Evolutionary conservation across 495 filamentous ascomycete genomes (phyloP).

Genomic region (Parathielavia appendiculata): DNA sequence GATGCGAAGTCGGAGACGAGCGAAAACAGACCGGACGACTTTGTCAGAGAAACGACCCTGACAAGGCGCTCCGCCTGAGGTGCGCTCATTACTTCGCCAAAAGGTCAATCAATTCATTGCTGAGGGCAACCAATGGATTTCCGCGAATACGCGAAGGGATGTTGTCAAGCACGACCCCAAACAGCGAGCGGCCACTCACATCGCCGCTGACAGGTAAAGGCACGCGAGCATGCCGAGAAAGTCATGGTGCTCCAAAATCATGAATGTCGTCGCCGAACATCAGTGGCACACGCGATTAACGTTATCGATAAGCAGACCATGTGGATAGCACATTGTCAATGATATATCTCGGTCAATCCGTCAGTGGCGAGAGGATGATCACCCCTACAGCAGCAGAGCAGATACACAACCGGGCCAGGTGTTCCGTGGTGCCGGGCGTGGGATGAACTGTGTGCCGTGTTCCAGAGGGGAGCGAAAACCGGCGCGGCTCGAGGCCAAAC

Average conservation of each 20-base stretch:
- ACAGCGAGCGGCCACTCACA: background rate
- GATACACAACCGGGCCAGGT: constrained; percentile 8
- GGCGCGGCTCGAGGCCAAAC: constrained; percentile 16
- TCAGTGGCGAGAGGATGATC: constrained; percentile 5
- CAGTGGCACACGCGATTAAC: background rate
- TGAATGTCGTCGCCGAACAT: constrained; percentile 7
- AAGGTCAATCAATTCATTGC: constrained; percentile 5
- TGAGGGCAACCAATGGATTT: constrained; percentile 18
- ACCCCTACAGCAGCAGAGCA: constrained; percentile 1
- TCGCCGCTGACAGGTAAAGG: background rate
- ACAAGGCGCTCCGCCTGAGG: constrained; percentile 2
- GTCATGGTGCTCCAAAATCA: background rate
- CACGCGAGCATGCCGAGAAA: constrained; percentile 13
- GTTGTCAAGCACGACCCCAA: constrained; percentile 2
- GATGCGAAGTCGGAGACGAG: constrained; percentile 1
- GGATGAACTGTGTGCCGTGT: constrained; percentile 16
- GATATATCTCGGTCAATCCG: background rate
- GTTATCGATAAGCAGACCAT: background rate
- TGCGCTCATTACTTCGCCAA: constrained; percentile 9
- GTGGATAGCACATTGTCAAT: background rate
- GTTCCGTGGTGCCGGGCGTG: constrained; percentile 13
- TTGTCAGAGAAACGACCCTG: constrained; percentile 4
- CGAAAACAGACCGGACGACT: constrained; percentile 18
- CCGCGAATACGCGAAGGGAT: constrained; percentile 13
- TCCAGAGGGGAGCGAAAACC: constrained; percentile 21